phyloP scores from a whole-genome alignment of 2,329 filamentous ascomycete genomes.

The Aspergillus puulaauensis region DNA sequence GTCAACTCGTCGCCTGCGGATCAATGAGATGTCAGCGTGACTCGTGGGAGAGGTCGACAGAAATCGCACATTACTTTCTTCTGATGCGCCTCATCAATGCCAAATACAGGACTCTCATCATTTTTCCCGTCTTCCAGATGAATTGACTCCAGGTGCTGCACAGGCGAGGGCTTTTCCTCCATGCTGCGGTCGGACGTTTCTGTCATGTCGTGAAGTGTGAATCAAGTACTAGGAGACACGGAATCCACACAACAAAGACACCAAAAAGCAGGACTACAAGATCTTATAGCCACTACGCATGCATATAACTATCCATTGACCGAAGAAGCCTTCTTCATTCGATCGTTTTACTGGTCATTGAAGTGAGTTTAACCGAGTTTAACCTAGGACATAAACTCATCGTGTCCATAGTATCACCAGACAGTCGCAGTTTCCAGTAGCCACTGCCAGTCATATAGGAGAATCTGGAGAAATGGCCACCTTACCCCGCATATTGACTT shows the following conservation, averaged over 20 bases:
- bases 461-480: background rate
- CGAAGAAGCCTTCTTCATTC: conserved; percentile 8
- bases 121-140: conserved; percentile 4
- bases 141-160: conserved; percentile 12
- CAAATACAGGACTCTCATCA: conserved; percentile 2
- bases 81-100: conserved; percentile 16
- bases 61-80: conserved; percentile 14
- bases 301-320: background rate
- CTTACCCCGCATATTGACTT: conserved; percentile 4
- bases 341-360: background rate
- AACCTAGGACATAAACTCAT: background rate
- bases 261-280: background rate
- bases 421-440: background rate
- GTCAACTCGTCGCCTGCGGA: conserved; percentile 24
- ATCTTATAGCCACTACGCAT: background rate
- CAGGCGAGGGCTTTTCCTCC: conserved; percentile 4
- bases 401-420: background rate
- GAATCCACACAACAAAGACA: background rate
- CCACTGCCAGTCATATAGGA: background rate
- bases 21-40: background rate
- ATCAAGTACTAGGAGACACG: background rate
- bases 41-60: background rate
- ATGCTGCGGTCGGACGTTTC: background rate
- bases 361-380: conserved; percentile 2
- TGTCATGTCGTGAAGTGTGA: background rate